Evolutionary conservation across 345 rosid genomes (phyloP).

Genomic region (Brassica incana): DNA sequence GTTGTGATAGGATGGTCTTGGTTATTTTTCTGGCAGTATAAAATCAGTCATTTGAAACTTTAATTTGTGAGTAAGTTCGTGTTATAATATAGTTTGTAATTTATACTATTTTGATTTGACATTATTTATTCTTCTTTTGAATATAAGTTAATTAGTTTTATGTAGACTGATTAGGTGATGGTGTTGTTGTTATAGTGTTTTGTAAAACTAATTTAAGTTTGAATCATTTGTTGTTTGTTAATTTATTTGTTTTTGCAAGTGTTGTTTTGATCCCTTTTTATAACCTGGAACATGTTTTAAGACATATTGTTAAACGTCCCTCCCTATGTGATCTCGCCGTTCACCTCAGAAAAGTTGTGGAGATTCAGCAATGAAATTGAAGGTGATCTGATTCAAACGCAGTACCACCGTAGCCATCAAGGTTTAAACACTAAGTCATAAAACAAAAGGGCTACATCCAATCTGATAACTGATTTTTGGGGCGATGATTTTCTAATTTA

Average conservation of each 20-base stretch:
- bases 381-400: not conserved
- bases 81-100: not conserved
- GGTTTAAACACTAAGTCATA: not conserved
- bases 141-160: not conserved
- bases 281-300: not conserved
- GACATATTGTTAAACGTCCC: not conserved
- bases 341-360: not conserved
- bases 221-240: not conserved
- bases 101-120: not conserved
- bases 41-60: not conserved
- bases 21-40: not conserved
- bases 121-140: no score
- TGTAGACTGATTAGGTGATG: not conserved
- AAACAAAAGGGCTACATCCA: not conserved
- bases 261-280: not conserved
- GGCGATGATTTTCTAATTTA: not conserved
- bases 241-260: not conserved
- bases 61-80: not conserved
- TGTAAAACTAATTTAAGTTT: no score
- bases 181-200: no score
- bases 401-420: no score
- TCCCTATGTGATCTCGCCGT: no score
- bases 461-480: not conserved
- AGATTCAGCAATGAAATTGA: not conserved
- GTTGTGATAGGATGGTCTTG: not conserved